Base-by-base conservation (phyloP, 225 moss, liverwort and hornwort species). In the Pleurozium schreberi region DNA sequence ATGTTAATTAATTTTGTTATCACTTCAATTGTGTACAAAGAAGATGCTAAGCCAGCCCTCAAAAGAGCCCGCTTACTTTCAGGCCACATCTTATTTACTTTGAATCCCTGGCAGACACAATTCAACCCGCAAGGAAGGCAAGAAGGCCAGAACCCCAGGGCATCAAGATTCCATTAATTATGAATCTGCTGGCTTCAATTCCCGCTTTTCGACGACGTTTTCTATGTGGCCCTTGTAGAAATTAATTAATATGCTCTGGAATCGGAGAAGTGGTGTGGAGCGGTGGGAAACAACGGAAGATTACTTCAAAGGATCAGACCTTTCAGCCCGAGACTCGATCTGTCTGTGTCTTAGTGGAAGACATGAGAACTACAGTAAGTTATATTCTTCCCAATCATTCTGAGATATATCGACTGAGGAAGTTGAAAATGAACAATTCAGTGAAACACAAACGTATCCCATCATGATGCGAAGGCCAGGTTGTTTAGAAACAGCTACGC, bases 241-340 rank as follows among this genome's bases (percentile, higher is more conserved):
- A n/a, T n/a, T n/a, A n/a, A n/a, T n/a, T n/a, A 70, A 70, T 70
- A 42, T 73, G 45, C 45, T 73, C 5, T 45, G 10, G 28, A 71
- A 73, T 3, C 17, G 13, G 5, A 73, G 28, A 28, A 3, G 71
- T 42, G 9, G 14, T 45, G 45, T 45, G 10, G 73, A 43, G 73
- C 45, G 18, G 73, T 73, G 18, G 70, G 27, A 43, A 40, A 23
- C 8, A 14, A n/a, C n/a, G 25, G 40, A 40, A 69, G 25, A 69
- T 25, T 40, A 69, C 25, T 69, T 67, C 49, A 13, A 68, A 42
- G 14, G 26, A 42, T n/a, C n/a, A n/a, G n/a, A 42, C 42, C 4
- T 25, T 70, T 4, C 5, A 42, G 0, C 7, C 5, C 4, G 4
- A 42, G 70, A 26, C n/a, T n/a, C n/a, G n/a, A n/a, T n/a, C n/a